These are phyloP conservation scores for Didymella pomorum DNA, from an alignment of 2,329 filamentous ascomycete species.

Conservation along the genomic window DNA sequence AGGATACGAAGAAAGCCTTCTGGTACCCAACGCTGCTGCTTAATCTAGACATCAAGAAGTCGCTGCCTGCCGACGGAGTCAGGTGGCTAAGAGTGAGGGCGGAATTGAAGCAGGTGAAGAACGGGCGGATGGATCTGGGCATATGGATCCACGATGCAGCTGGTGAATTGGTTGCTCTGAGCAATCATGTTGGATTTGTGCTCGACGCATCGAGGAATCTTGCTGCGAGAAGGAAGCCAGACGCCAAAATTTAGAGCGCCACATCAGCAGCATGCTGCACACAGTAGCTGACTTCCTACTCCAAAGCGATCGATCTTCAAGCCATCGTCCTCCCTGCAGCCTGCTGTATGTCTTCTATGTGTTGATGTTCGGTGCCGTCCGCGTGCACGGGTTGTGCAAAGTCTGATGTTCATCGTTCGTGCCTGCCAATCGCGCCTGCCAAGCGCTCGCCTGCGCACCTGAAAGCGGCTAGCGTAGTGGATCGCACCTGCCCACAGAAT, in stretches of 20 bases:
- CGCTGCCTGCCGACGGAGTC: conserved; percentile 70
- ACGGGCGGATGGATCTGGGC: conserved; percentile 79
- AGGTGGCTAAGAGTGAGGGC: conserved; percentile 76
- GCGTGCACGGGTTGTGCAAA: background rate
- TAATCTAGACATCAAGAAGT: conserved; percentile 80
- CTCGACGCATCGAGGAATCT: conserved; percentile 70
- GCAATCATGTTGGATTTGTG: conserved; percentile 72
- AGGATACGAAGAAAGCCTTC: conserved; percentile 52
- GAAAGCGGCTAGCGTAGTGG: background rate
- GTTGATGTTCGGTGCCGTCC: background rate
- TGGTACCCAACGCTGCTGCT: conserved; percentile 82
- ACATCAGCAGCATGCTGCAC: background rate
- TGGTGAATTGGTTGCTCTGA: conserved; percentile 72
- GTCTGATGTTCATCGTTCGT: background rate
- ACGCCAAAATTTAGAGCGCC: conserved; percentile 44
- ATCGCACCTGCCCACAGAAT: conserved; percentile 2
- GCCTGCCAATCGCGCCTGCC: conserved; percentile 1
- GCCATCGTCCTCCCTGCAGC: background rate
- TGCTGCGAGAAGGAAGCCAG: conserved; percentile 57
- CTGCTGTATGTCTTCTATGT: background rate
- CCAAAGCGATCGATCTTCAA: background rate
- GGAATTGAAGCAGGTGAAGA: conserved; percentile 70
- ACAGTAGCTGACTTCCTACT: background rate
- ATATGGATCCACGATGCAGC: conserved; percentile 70
- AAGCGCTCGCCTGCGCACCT: conserved; percentile 2